These are phyloP conservation scores for Penicillium sp. DNA, from an alignment of 2,329 filamentous ascomycete species.

Conservation along the genomic window DNA sequence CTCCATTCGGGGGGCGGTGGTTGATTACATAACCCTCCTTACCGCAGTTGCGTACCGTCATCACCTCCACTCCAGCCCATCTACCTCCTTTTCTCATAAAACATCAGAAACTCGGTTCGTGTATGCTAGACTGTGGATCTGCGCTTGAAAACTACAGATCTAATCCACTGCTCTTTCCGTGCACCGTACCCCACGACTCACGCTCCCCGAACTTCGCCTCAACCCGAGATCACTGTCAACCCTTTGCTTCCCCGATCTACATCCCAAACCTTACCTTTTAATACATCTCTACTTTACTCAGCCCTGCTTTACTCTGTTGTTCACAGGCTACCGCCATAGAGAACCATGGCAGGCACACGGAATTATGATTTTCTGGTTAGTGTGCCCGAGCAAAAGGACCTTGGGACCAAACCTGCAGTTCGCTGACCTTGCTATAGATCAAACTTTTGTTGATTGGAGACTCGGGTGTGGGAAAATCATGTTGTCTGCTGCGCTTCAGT, in stretches of 20 bases:
- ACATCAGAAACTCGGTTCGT: background rate
- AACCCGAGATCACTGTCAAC: conserved; percentile 3
- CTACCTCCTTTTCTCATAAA: conserved; percentile 7
- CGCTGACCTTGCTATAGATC: conserved; percentile 61
- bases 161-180: background rate
- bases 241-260: background rate
- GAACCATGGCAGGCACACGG: conserved; percentile 85
- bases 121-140: conserved; percentile 3
- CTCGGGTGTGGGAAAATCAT: conserved; percentile 95
- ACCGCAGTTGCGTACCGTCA: conserved; percentile 12
- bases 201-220: background rate
- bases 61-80: conserved; percentile 10
- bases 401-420: background rate
- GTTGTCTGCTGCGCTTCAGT: conserved; percentile 93
- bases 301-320: conserved; percentile 4
- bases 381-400: conserved; percentile 10
- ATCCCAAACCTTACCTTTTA: background rate
- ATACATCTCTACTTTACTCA: background rate
- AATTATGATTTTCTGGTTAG: conserved; percentile 99
- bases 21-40: conserved; percentile 14
- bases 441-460: conserved; percentile 96
- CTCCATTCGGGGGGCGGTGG: too few relatives aligned
- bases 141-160: background rate
- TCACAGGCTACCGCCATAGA: conserved; percentile 8
- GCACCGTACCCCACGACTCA: background rate